These are phyloP conservation scores for Aspergillus pseudoglaucus DNA, from an alignment of 2,329 filamentous ascomycete genomes.

Conservation along the genomic window DNA sequence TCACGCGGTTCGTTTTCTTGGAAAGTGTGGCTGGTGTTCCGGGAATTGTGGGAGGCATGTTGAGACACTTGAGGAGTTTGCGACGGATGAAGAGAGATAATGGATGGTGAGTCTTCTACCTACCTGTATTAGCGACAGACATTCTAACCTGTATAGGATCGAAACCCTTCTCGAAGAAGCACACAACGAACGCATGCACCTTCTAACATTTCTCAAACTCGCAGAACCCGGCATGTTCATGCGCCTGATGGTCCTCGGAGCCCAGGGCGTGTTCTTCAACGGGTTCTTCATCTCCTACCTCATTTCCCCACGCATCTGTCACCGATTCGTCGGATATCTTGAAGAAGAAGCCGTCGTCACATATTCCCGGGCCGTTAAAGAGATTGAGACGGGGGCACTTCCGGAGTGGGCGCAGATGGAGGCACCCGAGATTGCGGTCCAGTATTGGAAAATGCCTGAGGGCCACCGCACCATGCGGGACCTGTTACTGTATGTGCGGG, in stretches of 20 bases:
- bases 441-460: constrained; percentile 93
- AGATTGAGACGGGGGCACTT: constrained; percentile 76
- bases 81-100: constrained; percentile 85
- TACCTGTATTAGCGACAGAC: neutral
- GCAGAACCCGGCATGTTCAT: constrained; percentile 81
- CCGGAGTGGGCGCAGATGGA: constrained; percentile 72
- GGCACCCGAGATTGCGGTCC: constrained; percentile 81
- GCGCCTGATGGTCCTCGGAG: constrained; percentile 82
- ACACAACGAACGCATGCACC: constrained; percentile 91
- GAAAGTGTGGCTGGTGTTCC: constrained; percentile 93
- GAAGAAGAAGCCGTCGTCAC: constrained; percentile 97
- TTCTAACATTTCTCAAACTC: constrained; percentile 89
- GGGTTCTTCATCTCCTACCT: constrained; percentile 84
- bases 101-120: constrained; percentile 55
- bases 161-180: constrained; percentile 84
- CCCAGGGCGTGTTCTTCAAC: constrained; percentile 97
- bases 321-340: constrained; percentile 93
- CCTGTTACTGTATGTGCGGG: constrained; percentile 78
- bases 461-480: constrained; percentile 76
- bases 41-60: constrained; percentile 94
- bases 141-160: constrained; percentile 54
- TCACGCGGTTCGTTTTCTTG: constrained; percentile 84
- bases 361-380: constrained; percentile 81
- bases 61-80: constrained; percentile 79
- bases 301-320: constrained; percentile 75